These are phyloP conservation scores for Barnettozyma siamensis DNA, from an alignment of 805 yeast genomes.

Conservation along the genomic window DNA sequence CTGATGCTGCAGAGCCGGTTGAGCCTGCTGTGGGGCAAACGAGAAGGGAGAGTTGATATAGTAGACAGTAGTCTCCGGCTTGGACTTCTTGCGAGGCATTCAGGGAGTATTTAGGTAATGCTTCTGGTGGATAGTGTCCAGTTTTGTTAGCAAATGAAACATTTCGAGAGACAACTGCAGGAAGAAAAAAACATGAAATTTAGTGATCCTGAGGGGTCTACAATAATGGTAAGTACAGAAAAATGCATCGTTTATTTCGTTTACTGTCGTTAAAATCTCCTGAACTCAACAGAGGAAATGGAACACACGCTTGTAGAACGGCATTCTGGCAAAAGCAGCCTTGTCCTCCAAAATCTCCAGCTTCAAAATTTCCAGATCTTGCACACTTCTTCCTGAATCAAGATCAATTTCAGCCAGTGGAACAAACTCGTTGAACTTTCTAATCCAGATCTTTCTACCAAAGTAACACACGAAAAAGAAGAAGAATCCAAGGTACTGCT, in stretches of 20 bases:
- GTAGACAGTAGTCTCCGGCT: conserved; percentile 7
- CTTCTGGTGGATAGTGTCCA: too few relatives aligned
- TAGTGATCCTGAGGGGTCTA: too few relatives aligned
- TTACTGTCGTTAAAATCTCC: too few relatives aligned
- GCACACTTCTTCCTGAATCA: conserved; percentile 57
- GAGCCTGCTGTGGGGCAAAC: background rate
- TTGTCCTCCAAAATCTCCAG: conserved; percentile 56
- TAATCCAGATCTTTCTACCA: conserved; percentile 39
- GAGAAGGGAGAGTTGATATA: conserved; percentile 4
- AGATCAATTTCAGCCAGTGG: conserved; percentile 48
- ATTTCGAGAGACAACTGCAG: conserved; percentile 4
- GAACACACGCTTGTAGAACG: conserved; percentile 45
- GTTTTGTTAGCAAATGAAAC: background rate
- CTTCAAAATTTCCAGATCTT: conserved; percentile 49
- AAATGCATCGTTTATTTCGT: too few relatives aligned
- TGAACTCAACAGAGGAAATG: conserved; percentile 47
- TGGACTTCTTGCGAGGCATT: conserved; percentile 8
- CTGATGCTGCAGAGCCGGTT: too few relatives aligned
- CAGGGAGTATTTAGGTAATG: background rate
- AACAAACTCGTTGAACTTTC: conserved; percentile 36
- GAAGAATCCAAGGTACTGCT: conserved; percentile 37
- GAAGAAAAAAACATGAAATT: too few relatives aligned
- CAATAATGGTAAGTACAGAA: too few relatives aligned
- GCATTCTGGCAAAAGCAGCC: conserved; percentile 40
- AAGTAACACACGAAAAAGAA: conserved; percentile 34